Conservation (phyloP, 441 rosid species). For the Dalechampia spathulata region DNA sequence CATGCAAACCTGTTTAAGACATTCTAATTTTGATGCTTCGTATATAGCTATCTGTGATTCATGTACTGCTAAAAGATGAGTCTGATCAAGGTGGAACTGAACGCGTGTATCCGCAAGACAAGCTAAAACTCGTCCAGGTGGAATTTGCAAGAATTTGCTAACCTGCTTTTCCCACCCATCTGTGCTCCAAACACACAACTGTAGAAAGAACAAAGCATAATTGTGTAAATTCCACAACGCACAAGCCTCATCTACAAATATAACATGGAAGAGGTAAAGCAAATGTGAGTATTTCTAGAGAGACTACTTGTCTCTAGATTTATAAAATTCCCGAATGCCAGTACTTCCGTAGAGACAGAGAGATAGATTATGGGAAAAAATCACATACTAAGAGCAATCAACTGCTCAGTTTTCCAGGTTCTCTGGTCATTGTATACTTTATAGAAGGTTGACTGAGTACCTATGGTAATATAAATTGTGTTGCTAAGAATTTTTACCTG, state of each 20-base stretch:
- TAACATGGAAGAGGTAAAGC: too few species aligned
- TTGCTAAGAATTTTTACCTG: conserved; percentile 40
- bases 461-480: neutral
- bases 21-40: conserved; percentile 65
- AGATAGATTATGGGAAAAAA: neutral
- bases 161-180: conserved; percentile 95
- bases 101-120: conserved; percentile 64
- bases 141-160: conserved; percentile 54
- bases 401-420: neutral
- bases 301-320: too few species aligned
- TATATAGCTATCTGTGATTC: conserved; percentile 73
- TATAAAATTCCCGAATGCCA: too few species aligned
- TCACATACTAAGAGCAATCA: neutral
- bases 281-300: neutral
- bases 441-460: neutral
- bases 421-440: neutral
- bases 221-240: neutral
- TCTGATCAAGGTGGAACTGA: conserved; percentile 67
- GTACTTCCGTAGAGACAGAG: too few species aligned
- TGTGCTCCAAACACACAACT: conserved; percentile 76
- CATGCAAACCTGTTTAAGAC: conserved; percentile 49
- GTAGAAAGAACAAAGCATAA: conserved; percentile 8
- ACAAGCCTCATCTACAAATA: too few species aligned
- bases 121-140: conserved; percentile 40
- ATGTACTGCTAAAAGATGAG: conserved; percentile 53